Percentiles rank a stretch among this genome's conserved stretches.
phyloP scores from a whole-genome alignment of 495 filamentous ascomycete species.

The Sphaerosporella brunnea region DNA sequence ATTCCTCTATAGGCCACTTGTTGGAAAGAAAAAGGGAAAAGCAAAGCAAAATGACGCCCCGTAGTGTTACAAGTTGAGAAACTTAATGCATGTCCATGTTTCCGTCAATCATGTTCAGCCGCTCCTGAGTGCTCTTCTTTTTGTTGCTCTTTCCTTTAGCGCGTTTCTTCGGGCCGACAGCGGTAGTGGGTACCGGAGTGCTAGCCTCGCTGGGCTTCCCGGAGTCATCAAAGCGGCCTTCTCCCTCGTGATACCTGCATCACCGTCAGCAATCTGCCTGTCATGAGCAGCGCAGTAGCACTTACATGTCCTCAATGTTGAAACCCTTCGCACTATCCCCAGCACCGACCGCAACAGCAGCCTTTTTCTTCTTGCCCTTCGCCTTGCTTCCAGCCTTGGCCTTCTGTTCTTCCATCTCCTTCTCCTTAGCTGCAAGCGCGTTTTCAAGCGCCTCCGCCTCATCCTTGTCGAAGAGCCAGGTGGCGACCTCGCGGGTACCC shows the following conservation, averaged over 20 bases:
- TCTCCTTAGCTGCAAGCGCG: constrained; percentile 25
- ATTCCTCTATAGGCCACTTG: background rate
- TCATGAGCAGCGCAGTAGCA: background rate
- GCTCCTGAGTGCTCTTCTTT: constrained; percentile 26
- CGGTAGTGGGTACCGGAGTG: constrained; percentile 13
- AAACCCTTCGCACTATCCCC: constrained; percentile 28
- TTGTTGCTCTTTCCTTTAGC: constrained; percentile 25
- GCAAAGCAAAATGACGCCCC: background rate
- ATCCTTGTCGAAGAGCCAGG: constrained; percentile 25
- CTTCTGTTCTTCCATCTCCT: constrained; percentile 23
- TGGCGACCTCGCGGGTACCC: constrained; percentile 25
- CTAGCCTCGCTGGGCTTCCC: constrained; percentile 24
- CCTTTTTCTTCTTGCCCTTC: constrained; percentile 52
- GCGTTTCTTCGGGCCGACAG: constrained; percentile 12
- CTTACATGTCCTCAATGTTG: constrained; percentile 25
- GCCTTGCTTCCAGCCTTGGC: constrained; percentile 26
- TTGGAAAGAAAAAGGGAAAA: background rate
- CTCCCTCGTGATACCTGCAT: constrained; percentile 23
- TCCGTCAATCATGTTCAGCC: constrained; percentile 25
- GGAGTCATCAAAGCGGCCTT: constrained; percentile 24
- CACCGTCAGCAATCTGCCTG: constrained; percentile 4
- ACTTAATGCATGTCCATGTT: constrained; percentile 3
- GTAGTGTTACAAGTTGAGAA: background rate
- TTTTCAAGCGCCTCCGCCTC: constrained; percentile 30
- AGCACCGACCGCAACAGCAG: constrained; percentile 26